Evolutionary conservation across 768 basidiomycete genomes (phyloP).

Genomic region (Xerocomellus intermedius): DNA sequence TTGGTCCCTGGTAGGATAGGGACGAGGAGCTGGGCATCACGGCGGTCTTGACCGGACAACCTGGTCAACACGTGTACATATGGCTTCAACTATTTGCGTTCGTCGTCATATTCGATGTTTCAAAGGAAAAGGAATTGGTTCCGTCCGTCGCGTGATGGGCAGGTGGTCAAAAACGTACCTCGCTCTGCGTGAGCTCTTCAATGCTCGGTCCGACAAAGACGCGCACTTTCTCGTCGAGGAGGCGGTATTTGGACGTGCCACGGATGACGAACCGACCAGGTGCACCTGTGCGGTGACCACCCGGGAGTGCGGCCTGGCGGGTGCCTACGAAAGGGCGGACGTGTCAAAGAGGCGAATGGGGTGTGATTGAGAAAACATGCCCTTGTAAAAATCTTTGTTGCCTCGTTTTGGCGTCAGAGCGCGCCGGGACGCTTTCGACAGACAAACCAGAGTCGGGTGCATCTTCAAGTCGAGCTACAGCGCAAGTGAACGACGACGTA

Average conservation of each 20-base stretch:
- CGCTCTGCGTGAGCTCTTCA: constrained; percentile 55
- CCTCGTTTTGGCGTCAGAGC: constrained; percentile 83
- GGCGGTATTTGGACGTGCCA: constrained; percentile 76
- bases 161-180: constrained; percentile 40
- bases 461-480: constrained; percentile 34
- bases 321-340: constrained; percentile 51
- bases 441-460: constrained; percentile 64
- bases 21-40: constrained; percentile 26
- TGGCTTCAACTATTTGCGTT: constrained; percentile 22
- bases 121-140: background rate
- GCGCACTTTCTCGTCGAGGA: constrained; percentile 81
- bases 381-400: constrained; percentile 98
- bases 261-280: constrained; percentile 80
- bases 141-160: background rate
- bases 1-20: constrained; percentile 26
- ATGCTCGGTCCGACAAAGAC: constrained; percentile 80
- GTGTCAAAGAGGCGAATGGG: background rate
- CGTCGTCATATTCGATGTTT: background rate
- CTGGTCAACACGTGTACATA: constrained; percentile 29
- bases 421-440: constrained; percentile 82
- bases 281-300: constrained; percentile 83
- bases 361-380: constrained; percentile 38
- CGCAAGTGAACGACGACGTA: too few relatives aligned
- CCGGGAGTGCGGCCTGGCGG: constrained; percentile 78
- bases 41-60: constrained; percentile 22